A percentile compares a stretch with the other conserved stretches of the same genome.
These are phyloP conservation scores for Penicillium hesseltinei DNA, from an alignment of 2,329 filamentous ascomycete genomes.

Conservation along the genomic window DNA sequence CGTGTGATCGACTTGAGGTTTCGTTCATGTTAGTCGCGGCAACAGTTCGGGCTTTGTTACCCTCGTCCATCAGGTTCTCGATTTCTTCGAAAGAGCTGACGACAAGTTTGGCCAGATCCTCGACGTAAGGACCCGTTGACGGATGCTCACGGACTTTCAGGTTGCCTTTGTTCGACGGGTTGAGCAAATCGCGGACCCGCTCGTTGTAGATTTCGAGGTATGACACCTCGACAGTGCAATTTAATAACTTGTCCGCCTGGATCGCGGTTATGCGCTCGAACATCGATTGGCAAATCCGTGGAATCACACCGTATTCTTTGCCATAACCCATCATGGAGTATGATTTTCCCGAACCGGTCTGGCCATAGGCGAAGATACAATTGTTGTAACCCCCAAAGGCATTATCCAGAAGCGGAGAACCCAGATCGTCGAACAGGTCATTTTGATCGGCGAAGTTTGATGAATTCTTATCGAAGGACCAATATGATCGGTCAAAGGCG, in stretches of 20 bases:
- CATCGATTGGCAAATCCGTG: conserved; percentile 96
- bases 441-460: conserved; percentile 85
- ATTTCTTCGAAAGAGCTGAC: conserved; percentile 94
- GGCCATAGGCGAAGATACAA: conserved; percentile 98
- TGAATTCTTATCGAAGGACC: conserved; percentile 87
- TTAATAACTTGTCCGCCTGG: conserved; percentile 70
- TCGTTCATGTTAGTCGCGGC: conserved; percentile 99
- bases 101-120: conserved; percentile 92
- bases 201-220: conserved; percentile 99
- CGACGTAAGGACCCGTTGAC: conserved; percentile 94
- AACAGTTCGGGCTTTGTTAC: conserved; percentile 96
- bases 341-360: conserved; percentile 97
- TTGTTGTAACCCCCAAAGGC: conserved; percentile 99
- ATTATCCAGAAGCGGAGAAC: conserved; percentile 89
- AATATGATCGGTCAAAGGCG: conserved; percentile 96
- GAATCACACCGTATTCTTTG: conserved; percentile 91
- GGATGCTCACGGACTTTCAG: conserved; percentile 97
- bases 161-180: conserved; percentile 92
- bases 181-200: conserved; percentile 89
- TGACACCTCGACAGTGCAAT: conserved; percentile 94
- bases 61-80: conserved; percentile 97
- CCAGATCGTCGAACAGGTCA: conserved; percentile 82
- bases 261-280: conserved; percentile 77
- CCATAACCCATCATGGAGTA: conserved; percentile 99
- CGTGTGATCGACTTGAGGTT: conserved; percentile 95